Conservation (phyloP, 164 flowering plant species). For the Echeveria elegans region DNA sequence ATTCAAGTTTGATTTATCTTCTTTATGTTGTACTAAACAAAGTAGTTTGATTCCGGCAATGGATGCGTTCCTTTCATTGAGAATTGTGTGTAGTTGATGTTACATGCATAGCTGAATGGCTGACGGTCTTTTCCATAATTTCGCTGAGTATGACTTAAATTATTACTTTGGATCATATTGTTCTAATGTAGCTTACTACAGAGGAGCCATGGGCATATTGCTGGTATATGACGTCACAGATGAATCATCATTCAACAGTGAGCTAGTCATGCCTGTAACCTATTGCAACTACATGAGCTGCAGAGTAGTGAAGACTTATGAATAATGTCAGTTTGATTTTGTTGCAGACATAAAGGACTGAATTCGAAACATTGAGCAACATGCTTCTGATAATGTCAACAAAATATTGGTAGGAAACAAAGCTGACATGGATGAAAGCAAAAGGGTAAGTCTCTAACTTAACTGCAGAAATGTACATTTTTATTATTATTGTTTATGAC, state of each 20-base stretch:
- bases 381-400: conserved; percentile 7
- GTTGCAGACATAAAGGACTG: conserved; percentile 55
- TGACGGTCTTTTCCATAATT: too few relatives aligned
- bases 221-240: too few relatives aligned
- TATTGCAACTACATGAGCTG: neutral
- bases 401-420: too few relatives aligned
- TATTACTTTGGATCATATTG: neutral
- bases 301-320: neutral
- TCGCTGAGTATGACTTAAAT: too few relatives aligned
- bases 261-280: conserved; percentile 10
- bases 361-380: conserved; percentile 66
- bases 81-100: too few relatives aligned
- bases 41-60: too few relatives aligned
- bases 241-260: conserved; percentile 29
- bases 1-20: too few relatives aligned
- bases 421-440: too few relatives aligned
- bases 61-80: too few relatives aligned
- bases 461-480: neutral
- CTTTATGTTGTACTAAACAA: too few relatives aligned
- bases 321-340: conserved; percentile 14
- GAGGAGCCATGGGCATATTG: too few relatives aligned
- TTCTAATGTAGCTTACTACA: conserved; percentile 31
- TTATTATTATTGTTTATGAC: neutral
- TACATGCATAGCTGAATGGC: too few relatives aligned
- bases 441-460: conserved; percentile 19